Evolutionary conservation across 192 early-diverging fungal species (phyloP).

Genomic region (Mycoemilia scoparia): DNA sequence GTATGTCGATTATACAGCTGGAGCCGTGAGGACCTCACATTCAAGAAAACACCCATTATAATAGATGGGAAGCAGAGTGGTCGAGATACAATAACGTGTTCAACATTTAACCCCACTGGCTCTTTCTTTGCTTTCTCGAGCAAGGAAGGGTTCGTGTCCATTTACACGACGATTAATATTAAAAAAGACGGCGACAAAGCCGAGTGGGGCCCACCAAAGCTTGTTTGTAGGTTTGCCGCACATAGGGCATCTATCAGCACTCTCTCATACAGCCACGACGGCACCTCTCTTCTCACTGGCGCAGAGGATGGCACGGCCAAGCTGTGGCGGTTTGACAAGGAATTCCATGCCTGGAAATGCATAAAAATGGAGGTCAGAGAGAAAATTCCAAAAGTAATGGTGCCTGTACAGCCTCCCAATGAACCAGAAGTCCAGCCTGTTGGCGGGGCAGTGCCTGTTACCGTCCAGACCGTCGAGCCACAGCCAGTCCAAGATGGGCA

Average conservation of each 20-base stretch:
- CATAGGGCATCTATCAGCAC: conserved; percentile 58
- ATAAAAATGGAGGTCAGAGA: conserved; percentile 24
- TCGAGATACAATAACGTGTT: conserved; percentile 33
- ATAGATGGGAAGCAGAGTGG: conserved; percentile 32
- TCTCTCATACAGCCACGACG: conserved; percentile 50
- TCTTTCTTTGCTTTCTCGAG: conserved; percentile 65
- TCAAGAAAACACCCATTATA: conserved; percentile 30
- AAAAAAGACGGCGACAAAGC: not conserved
- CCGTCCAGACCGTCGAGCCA: conserved; percentile 3
- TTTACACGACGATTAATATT: conserved; percentile 50
- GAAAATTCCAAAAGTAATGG: not conserved
- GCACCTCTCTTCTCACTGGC: conserved; percentile 49
- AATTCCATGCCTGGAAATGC: conserved; percentile 36
- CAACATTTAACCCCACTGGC: conserved; percentile 60
- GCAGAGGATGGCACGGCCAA: conserved; percentile 61
- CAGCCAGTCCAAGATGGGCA: conserved; percentile 2
- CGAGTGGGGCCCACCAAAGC: conserved; percentile 16
- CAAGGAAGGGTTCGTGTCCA: conserved; percentile 49
- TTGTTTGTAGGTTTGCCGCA: conserved; percentile 43
- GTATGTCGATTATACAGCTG: conserved; percentile 54
- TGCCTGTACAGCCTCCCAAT: no score
- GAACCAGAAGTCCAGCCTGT: no score
- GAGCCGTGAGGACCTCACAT: conserved; percentile 35
- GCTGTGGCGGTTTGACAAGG: conserved; percentile 44
- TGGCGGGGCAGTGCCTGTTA: no score